phyloP scores from a whole-genome alignment of 1,284 basidiomycete genomes.

The Cystobasidium pallidum region DNA sequence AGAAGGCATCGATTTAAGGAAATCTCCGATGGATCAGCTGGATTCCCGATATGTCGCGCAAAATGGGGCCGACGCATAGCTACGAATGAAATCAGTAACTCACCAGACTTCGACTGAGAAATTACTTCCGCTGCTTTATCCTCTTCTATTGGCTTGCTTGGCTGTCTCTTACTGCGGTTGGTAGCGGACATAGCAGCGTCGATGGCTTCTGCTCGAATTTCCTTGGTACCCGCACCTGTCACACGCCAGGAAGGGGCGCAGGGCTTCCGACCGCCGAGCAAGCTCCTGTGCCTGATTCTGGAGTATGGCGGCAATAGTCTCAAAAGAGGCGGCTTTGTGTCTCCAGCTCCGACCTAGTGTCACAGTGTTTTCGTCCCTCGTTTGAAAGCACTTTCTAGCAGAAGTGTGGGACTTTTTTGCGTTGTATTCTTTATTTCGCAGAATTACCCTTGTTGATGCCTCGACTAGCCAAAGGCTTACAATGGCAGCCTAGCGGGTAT shows the following conservation, averaged over 20 bases:
- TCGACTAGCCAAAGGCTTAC: not conserved
- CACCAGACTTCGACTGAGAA: slow-evolving; percentile 15
- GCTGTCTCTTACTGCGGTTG: not conserved
- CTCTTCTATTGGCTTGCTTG: not conserved
- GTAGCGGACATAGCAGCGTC: not conserved
- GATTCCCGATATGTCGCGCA: no score
- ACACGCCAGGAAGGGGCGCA: slow-evolving; percentile 5
- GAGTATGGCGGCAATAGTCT: not conserved
- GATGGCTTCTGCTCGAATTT: not conserved
- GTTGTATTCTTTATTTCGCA: not conserved
- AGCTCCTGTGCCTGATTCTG: not conserved
- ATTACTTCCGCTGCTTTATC: slow-evolving; percentile 23
- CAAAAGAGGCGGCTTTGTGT: not conserved
- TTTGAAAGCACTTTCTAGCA: no score
- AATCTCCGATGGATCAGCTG: no score
- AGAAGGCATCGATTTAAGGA: not conserved
- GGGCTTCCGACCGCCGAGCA: not conserved
- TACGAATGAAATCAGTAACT: not conserved
- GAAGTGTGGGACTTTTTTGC: not conserved
- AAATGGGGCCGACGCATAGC: no score
- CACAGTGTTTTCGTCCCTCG: no score
- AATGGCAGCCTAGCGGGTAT: not conserved
- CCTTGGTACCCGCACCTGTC: not conserved
- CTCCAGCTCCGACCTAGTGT: not conserved
- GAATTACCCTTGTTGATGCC: not conserved